Evolutionary conservation across 2,329 filamentous ascomycete species (phyloP), one percentile per base, ranked within the genome.

Genomic region (Aspergillaceae sp.): DNA sequence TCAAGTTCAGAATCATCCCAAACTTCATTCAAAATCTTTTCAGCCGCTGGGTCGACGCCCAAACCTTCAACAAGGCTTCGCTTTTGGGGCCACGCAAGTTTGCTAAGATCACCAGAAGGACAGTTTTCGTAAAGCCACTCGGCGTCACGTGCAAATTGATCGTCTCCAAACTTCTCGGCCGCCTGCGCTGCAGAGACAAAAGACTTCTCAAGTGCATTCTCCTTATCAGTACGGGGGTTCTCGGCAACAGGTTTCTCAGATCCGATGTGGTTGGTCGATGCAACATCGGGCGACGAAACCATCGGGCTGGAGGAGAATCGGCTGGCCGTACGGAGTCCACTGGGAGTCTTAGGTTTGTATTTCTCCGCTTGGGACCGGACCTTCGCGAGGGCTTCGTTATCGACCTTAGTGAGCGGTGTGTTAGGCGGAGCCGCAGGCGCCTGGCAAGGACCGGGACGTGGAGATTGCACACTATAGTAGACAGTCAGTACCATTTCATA

Each of bases 301-400:
- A 56, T 30, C 42, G 56, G 58, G 40, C 51, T 60, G 11, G 36
- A 26, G 4, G 57, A 52, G 38, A 60, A 61, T 8, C 56, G 56
- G 41, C 56, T 56, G n/a, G 63, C 52, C 38, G 65, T 62, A 38
- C 68, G 65, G 35, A 72, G 63, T 4, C 67, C 60, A 49, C 69
- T 71, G 3, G 68, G 67, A 4, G 61, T 66, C 48, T 67, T 68
- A 1, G 70, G 70, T 40, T 67, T 69, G 56, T 70, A 69, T 38
- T 65, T 67, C 49, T 70, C 62, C 2, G 65, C 65, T 40, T 62
- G 60, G 37, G 59, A 59, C 36, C 66, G 62, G 40, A 57, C 63
- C 43, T 59, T 62, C n/a, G 57, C 64, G n/a, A 69, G 58, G 11
- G 63, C 62, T 10, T 56, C 51, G 7, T 54, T 51, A 29, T 60